Base-by-base conservation (phyloP, 2,329 filamentous ascomycete genomes). In the Diaporthe ilicicola region DNA sequence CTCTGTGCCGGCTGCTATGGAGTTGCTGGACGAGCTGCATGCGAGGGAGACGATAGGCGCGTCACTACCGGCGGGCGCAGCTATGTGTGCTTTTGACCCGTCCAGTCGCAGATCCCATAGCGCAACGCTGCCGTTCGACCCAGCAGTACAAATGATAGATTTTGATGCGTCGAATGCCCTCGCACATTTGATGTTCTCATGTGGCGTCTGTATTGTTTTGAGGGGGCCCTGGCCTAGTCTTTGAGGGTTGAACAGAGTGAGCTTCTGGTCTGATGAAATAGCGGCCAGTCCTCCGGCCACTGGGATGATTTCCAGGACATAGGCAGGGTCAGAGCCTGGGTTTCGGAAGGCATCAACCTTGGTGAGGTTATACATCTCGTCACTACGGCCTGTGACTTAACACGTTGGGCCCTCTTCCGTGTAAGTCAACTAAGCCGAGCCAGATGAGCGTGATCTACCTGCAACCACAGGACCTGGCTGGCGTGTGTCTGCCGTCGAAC, bases 1-100 rank as follows among this genome's bases (percentile, higher is more conserved):
- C 76, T 95, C 93, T 1, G 93, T 94, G 39, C 93, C 93, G 9
- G 90, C 89, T 27, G 91, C 92, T 22, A 95, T 82, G 4, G 89
- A 85, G 74, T 90, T 88, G 17, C 86, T 86, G 13, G 81, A 77
- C 12, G 84, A 80, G 59, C 86, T 88, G 74, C 90, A 89, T 1
- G 91, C 91, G 59, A 95, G 82, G 17, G 92, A 91, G 15, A 92
- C 83, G 19, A 95, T 85, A 13, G 90, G 80, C 13, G 81, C 82
- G 48, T 81, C 75, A 67, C 81, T 83, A n/a, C 84, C 85, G 76
- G 79, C 79, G 78, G 86, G 84, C 72, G 82, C 81, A 10, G 84
- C 81, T 7, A 84, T 84, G 69, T 81, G 79, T 4, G 83, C 82
- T 37, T 77, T 77, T 10, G 75, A 75, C 1, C 79, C 76, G 12